Evolutionary conservation across 2,329 filamentous ascomycete genomes (phyloP).

Genomic region (Arthrinium puccinioides): DNA sequence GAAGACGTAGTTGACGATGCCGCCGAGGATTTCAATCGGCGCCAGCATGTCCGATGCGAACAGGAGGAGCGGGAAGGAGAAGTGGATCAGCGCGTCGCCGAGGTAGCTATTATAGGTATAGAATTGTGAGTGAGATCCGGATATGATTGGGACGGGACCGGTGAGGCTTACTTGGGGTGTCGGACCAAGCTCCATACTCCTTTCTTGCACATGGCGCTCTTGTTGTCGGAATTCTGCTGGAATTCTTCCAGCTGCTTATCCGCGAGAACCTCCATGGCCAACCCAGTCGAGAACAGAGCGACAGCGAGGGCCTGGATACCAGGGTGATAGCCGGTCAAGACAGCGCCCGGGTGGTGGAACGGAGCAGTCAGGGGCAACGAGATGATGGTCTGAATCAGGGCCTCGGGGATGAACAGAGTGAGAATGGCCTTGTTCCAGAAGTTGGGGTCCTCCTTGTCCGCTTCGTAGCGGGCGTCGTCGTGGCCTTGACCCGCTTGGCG

Average conservation of each 20-base stretch:
- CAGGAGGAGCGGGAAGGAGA: slow-evolving; percentile 51
- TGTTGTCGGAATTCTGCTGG: slow-evolving; percentile 27
- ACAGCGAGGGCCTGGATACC: slow-evolving; percentile 36
- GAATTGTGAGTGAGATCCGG: background rate
- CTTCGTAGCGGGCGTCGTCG: slow-evolving; percentile 49
- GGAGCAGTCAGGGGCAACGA: slow-evolving; percentile 49
- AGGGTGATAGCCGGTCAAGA: slow-evolving; percentile 24
- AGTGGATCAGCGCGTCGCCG: slow-evolving; percentile 51
- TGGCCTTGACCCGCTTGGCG: slow-evolving; percentile 20
- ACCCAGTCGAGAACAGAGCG: slow-evolving; percentile 47
- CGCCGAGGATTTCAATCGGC: slow-evolving; percentile 46
- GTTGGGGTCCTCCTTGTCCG: slow-evolving; percentile 39
- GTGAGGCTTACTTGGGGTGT: slow-evolving; percentile 49
- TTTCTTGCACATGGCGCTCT: slow-evolving; percentile 37
- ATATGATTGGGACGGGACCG: background rate
- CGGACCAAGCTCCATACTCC: slow-evolving; percentile 56
- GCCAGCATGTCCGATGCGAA: slow-evolving; percentile 47
- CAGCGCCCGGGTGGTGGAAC: slow-evolving; percentile 32
- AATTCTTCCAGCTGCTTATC: slow-evolving; percentile 48
- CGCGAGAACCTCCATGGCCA: slow-evolving; percentile 48
- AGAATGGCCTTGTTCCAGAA: slow-evolving; percentile 53
- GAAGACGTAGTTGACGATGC: slow-evolving; percentile 51
- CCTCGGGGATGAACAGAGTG: slow-evolving; percentile 49
- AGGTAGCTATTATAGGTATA: slow-evolving; percentile 38
- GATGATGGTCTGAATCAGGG: slow-evolving; percentile 48